Base-by-base conservation (phyloP, 2,329 filamentous ascomycete genomes). In the Verticillium dahliae region DNA sequence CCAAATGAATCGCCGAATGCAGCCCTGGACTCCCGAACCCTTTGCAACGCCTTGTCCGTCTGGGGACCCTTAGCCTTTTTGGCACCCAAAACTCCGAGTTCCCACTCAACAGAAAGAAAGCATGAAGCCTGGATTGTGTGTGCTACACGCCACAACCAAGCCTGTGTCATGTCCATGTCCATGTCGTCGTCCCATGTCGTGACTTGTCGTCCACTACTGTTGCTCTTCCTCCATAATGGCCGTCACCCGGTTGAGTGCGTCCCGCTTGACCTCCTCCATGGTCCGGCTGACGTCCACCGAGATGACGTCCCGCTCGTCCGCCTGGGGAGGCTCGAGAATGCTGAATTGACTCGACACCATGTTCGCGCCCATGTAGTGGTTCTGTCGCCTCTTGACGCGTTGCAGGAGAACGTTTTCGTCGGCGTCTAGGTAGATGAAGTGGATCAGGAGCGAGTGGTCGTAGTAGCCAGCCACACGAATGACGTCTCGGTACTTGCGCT, bases 301-400 rank as follows among this genome's bases (percentile, higher is more conserved):
- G 65, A 92, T 81, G 64, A 90, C 88, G 74, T 95, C 91, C 27
- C 75, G 81, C 71, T 92, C 90, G 61, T 91, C 85, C 56, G 77
- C 75, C 59, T 81, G 81, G 0, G 95, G 95, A 65, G 89, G 86
- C 77, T 99, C 94, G n/a, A 99, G 83, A 59, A 87, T 89, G 65
- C 88, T 85, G 67, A 98, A 90, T 73, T 99, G 95, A 76, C 92
- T 96, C 70, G 90, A 88, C 9, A 99, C 93, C 94, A 99, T 98
- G 69, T 86, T 85, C 68, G 91, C 90, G 69, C 95, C 94, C 93
- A 99, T 97, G 76, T 95, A 99, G 74, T 99, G 95, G 59, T 87
- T 87, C 76, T 93, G 78, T 67, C 95, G 85, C 45, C 83, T 80
- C 38, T 82, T 81, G 9, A 98, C 93, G 9, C 95, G 86, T 68